Evolutionary conservation across 225 moss, liverwort and hornwort genomes (phyloP).

Genomic region (Anthoceros angustus): DNA sequence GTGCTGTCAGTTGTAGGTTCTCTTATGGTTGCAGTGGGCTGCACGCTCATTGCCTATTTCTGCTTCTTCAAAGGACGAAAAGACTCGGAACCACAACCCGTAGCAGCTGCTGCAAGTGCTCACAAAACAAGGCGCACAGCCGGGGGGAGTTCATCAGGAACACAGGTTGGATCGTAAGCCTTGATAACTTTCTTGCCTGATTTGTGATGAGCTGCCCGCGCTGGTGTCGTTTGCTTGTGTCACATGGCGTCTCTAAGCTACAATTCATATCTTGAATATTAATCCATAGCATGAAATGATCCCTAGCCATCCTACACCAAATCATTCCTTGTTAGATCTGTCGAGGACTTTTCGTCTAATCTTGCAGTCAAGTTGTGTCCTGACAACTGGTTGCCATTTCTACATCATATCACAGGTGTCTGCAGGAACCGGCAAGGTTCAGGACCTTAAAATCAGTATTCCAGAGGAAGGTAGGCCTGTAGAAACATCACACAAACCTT

Average conservation of each 20-base stretch:
- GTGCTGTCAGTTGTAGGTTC: not conserved
- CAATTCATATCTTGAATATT: no score
- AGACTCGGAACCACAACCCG: not conserved
- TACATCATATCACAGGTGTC: not conserved
- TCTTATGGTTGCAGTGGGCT: not conserved
- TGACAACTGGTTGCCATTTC: not conserved
- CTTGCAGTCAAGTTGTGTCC: not conserved
- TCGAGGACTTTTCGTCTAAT: not conserved
- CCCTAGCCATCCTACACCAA: no score
- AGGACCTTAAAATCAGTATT: not conserved
- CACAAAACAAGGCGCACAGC: not conserved
- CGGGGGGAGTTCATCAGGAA: not conserved
- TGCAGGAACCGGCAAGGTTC: not conserved
- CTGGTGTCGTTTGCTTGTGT: not conserved
- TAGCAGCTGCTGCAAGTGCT: not conserved
- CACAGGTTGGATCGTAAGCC: not conserved
- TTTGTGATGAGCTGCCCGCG: not conserved
- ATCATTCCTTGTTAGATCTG: no score
- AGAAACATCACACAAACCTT: not conserved
- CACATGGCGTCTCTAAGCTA: no score
- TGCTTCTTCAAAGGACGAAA: not conserved
- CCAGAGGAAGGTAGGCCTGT: not conserved
- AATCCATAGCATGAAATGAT: no score
- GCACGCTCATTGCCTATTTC: not conserved
- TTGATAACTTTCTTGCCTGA: not conserved